phyloP scores from a whole-genome alignment of 2,329 filamentous ascomycete genomes.

The Fusarium annulatum region DNA sequence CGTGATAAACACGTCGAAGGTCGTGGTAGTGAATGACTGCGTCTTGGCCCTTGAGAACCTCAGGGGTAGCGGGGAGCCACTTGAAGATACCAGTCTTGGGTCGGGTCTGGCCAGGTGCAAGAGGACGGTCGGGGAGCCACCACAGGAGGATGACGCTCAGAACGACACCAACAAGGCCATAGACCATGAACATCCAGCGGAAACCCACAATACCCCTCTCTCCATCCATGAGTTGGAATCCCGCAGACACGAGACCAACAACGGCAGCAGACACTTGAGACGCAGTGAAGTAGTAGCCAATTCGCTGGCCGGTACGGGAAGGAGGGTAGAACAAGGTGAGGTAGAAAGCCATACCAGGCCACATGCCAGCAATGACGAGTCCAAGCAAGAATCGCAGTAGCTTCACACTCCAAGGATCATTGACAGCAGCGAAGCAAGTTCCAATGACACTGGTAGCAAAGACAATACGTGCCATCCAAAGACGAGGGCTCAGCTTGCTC shows the following conservation, averaged over 20 bases:
- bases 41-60: constrained; percentile 81
- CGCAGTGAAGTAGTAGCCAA: constrained; percentile 90
- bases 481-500: constrained; percentile 83
- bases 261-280: constrained; percentile 90
- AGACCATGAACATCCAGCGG: constrained; percentile 93
- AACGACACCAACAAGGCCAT: constrained; percentile 78
- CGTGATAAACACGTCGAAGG: constrained; percentile 81
- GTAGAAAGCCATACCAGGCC: constrained; percentile 95
- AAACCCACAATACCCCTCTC: constrained; percentile 80
- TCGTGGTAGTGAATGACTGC: constrained; percentile 86
- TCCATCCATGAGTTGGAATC: constrained; percentile 92
- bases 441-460: constrained; percentile 88
- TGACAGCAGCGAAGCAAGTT: constrained; percentile 83
- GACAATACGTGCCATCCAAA: constrained; percentile 94
- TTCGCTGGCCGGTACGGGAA: constrained; percentile 85
- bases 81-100: constrained; percentile 63
- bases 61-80: constrained; percentile 75
- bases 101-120: constrained; percentile 74
- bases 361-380: constrained; percentile 91
- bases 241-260: constrained; percentile 88
- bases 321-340: constrained; percentile 92
- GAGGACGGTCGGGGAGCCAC: constrained; percentile 90
- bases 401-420: constrained; percentile 86
- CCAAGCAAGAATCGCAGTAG: constrained; percentile 87
- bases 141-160: constrained; percentile 81